Percentiles rank a stretch among this genome's conserved stretches.
Conservation (phyloP, 192 early-diverging fungal species). For the Endogone sp. region DNA sequence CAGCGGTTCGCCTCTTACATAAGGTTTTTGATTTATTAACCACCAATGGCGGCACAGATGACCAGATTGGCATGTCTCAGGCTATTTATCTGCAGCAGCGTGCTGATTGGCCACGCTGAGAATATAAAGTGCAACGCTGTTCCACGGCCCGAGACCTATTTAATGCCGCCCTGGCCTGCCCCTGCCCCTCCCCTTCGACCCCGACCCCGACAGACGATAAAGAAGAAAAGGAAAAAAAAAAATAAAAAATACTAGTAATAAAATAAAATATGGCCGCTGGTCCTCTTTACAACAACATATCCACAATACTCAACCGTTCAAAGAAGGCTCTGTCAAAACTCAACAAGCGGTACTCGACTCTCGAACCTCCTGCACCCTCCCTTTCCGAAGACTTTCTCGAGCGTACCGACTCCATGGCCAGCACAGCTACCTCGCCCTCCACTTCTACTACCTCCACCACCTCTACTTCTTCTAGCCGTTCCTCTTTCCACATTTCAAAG, state of each 20-base stretch:
- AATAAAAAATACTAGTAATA: too few relatives aligned
- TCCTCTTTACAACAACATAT: neutral
- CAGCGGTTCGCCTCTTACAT: too few relatives aligned
- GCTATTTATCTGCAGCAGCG: too few relatives aligned
- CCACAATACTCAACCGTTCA: neutral
- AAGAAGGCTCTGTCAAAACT: neutral
- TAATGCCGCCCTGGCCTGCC: neutral
- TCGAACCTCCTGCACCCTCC: neutral
- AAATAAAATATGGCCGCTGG: slow-evolving; percentile 4
- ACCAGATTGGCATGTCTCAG: too few relatives aligned
- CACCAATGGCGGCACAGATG: neutral
- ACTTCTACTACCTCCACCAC: slow-evolving; percentile 8
- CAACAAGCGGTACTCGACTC: neutral
- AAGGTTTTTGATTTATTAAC: slow-evolving; percentile 9
- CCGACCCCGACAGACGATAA: neutral
- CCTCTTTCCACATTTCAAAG: slow-evolving; percentile 16
- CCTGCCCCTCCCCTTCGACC: neutral
- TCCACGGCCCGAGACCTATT: too few relatives aligned
- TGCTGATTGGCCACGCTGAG: too few relatives aligned
- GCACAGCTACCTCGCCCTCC: neutral
- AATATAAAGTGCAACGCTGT: too few relatives aligned
- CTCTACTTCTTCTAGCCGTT: slow-evolving; percentile 19
- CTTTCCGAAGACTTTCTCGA: slow-evolving; percentile 2
- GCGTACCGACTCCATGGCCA: neutral
- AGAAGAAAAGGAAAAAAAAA: too few relatives aligned